Evolutionary conservation across 1,284 basidiomycete genomes (phyloP).

Genomic region (Mycena sp.): DNA sequence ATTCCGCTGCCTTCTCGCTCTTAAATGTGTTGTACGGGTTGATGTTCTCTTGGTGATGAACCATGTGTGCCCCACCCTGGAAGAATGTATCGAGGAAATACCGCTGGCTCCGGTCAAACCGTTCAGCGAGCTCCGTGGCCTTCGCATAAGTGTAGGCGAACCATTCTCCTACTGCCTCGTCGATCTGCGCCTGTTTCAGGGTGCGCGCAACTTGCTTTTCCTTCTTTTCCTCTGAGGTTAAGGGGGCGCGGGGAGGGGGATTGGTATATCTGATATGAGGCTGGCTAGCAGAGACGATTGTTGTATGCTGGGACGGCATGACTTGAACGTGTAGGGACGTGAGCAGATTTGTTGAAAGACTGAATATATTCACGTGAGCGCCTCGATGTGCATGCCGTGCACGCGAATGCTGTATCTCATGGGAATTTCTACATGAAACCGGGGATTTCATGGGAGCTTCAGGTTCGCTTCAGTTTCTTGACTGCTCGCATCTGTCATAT

Average conservation of each 20-base stretch:
- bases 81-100: slow-evolving; percentile 26
- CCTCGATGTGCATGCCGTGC: background rate
- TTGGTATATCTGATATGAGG: background rate
- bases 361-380: background rate
- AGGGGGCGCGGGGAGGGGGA: background rate
- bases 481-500: no score
- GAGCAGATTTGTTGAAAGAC: background rate
- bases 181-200: no score
- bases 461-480: no score
- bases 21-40: slow-evolving; percentile 3
- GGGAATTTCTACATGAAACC: no score
- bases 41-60: background rate
- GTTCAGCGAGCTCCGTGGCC: background rate
- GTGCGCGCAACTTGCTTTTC: no score
- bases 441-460: no score
- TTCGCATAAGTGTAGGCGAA: background rate
- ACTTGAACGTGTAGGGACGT: background rate
- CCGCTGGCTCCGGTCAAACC: slow-evolving; percentile 11
- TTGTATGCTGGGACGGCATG: background rate
- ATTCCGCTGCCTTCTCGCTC: no score
- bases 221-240: no score
- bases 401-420: no score
- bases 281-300: no score
- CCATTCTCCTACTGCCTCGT: no score
- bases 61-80: slow-evolving; percentile 16